Conservation (phyloP, 169 alveolate species). For the Plasmodium yoelii region DNA sequence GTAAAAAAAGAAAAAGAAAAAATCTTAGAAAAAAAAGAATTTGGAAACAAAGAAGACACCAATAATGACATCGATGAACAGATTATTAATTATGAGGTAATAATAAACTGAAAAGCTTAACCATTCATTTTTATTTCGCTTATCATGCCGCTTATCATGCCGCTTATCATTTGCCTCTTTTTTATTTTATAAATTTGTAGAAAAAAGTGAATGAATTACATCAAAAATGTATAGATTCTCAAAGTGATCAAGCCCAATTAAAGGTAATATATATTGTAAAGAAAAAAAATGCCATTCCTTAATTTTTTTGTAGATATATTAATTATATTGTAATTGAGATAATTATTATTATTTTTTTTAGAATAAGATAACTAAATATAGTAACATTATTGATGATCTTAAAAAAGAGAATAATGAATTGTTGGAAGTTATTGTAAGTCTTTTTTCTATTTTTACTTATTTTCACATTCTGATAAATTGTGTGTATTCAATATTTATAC, state of each 20-base stretch:
- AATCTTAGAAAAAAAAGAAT: background rate
- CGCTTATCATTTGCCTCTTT: background rate
- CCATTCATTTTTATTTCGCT: background rate
- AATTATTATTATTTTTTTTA: slow-evolving; percentile 1
- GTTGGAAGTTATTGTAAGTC: slow-evolving; percentile 30
- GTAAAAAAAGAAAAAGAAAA: slow-evolving; percentile 9
- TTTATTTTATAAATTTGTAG: slow-evolving; percentile 22
- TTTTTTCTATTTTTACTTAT: background rate
- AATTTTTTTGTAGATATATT: background rate
- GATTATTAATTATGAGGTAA: slow-evolving; percentile 9
- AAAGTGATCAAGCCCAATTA: slow-evolving; percentile 39
- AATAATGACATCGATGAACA: background rate
- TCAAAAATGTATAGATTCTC: slow-evolving; percentile 42
- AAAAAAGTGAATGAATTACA: slow-evolving; percentile 58
- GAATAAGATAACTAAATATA: slow-evolving; percentile 37
- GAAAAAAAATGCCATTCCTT: background rate
- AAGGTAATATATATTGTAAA: slow-evolving; percentile 7
- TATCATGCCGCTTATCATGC: no score
- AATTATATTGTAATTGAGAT: no score
- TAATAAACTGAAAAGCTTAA: background rate
- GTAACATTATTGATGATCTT: slow-evolving; percentile 34
- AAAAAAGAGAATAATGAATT: slow-evolving; percentile 30
- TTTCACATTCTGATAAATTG: background rate
- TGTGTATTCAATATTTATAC: background rate
- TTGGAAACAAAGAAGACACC: background rate